Base-by-base conservation (phyloP, 441 rosid genomes). In the Breynia disticha region DNA sequence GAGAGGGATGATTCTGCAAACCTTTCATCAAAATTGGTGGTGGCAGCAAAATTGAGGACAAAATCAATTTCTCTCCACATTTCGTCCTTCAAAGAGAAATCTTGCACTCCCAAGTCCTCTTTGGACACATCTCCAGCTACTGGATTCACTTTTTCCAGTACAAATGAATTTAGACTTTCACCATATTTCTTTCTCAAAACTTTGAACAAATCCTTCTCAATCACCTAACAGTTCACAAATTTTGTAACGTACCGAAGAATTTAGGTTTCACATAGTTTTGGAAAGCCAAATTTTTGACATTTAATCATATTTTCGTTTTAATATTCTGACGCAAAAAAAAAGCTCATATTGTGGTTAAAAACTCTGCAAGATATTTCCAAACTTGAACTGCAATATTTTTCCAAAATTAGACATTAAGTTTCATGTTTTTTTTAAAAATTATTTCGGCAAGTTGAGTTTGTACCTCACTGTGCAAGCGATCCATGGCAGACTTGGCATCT, bases 1-100 rank as follows among this genome's bases (percentile, higher is more conserved):
- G 4, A 20, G 28, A 20, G 35, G 35, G 35, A 28, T 28, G 35
- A 18, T n/a, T 16, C n/a, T 52, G n/a, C 32, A n/a, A 64, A 83
- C 89, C 93, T 82, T 64, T 82, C 84, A 58, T 87, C 90, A 16
- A 87, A 87, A 53, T 63, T 76, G 52, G 93, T 84, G 0, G 86
- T 79, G 16, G 95, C 96, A 19, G 96, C 96, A 16, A 78, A 67
- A 71, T 85, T 85, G 45, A 85, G 57, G 5, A 75, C 53, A 39
- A 69, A 52, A 48, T 88, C 89, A 11, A 81, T 35, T 60, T 83
- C 79, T 19, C 46, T 75, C 64, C 52, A 60, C 80, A 85, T 74
- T 48, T 65, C 70, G 38, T 79, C 65, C 12, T 57, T 56, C 50
- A 83, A 61, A 57, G 48, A 57, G 3, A 64, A 18, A 54, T 76